Conservation (phyloP, 139 green algal genomes). For the Diplosphaera chodatii region DNA sequence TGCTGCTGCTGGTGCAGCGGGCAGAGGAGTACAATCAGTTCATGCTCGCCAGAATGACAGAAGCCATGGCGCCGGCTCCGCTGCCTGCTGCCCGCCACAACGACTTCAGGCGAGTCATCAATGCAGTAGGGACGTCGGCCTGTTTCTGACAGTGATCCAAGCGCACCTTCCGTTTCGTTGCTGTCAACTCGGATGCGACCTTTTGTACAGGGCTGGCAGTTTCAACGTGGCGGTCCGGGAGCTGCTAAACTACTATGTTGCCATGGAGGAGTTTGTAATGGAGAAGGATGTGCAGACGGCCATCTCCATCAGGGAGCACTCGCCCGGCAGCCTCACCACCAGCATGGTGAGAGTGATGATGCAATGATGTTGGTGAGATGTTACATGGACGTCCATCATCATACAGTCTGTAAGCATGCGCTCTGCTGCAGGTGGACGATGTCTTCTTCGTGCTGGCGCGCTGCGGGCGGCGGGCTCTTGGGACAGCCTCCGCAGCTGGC, state of each 20-base stretch:
- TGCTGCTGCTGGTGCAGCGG: slow-evolving; percentile 71
- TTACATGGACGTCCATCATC: no score
- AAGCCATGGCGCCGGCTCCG: slow-evolving; percentile 21
- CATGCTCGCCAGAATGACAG: slow-evolving; percentile 65
- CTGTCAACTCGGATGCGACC: not conserved
- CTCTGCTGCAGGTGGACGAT: slow-evolving; percentile 83
- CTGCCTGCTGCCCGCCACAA: slow-evolving; percentile 23
- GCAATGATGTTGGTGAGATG: no score
- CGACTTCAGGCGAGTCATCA: slow-evolving; percentile 27
- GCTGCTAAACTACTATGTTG: slow-evolving; percentile 79
- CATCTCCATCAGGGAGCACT: slow-evolving; percentile 78
- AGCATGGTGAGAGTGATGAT: slow-evolving; percentile 63
- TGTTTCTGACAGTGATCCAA: no score
- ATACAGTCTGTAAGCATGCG: no score
- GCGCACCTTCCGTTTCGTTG: no score
- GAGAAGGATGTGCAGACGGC: slow-evolving; percentile 82
- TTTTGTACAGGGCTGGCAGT: slow-evolving; percentile 6
- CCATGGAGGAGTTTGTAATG: slow-evolving; percentile 91
- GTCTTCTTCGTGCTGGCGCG: slow-evolving; percentile 92
- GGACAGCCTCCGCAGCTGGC: slow-evolving; percentile 49
- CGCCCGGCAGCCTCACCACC: slow-evolving; percentile 55
- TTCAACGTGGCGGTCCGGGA: slow-evolving; percentile 71
- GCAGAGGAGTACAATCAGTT: slow-evolving; percentile 89
- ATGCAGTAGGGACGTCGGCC: no score
- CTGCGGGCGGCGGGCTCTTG: slow-evolving; percentile 60